These are phyloP conservation scores for Rutstroemia sp. DNA, from an alignment of 2,329 filamentous ascomycete genomes.

Conservation along the genomic window DNA sequence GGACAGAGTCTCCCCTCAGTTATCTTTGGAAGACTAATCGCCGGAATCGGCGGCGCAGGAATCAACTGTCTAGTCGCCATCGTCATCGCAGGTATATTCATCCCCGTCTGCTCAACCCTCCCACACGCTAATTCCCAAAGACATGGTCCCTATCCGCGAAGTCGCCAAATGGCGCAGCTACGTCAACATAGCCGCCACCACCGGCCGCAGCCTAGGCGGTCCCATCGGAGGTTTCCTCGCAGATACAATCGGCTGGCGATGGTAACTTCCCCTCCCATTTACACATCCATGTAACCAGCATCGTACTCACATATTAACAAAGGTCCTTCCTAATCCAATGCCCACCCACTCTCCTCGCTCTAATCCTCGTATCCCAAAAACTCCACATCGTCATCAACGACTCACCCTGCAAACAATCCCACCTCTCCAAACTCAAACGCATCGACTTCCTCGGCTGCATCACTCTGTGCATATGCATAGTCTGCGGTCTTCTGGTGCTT, in stretches of 20 bases:
- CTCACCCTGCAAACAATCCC: slow-evolving; percentile 5
- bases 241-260: slow-evolving; percentile 69
- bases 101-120: background rate
- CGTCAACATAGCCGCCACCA: slow-evolving; percentile 64
- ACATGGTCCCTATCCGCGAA: slow-evolving; percentile 44
- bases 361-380: slow-evolving; percentile 32
- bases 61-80: slow-evolving; percentile 43
- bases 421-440: slow-evolving; percentile 26
- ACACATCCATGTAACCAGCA: too few relatives aligned
- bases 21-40: slow-evolving; percentile 43
- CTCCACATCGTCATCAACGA: slow-evolving; percentile 9
- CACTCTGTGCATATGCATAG: slow-evolving; percentile 37
- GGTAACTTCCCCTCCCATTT: slow-evolving; percentile 35
- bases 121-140: slow-evolving; percentile 23
- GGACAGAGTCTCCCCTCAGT: slow-evolving; percentile 41
- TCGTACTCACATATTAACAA: background rate
- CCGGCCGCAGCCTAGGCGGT: slow-evolving; percentile 59
- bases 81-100: slow-evolving; percentile 39
- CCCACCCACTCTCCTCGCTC: slow-evolving; percentile 45
- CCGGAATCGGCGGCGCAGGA: slow-evolving; percentile 43
- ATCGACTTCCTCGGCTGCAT: slow-evolving; percentile 53
- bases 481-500: slow-evolving; percentile 38
- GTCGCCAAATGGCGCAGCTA: slow-evolving; percentile 46
- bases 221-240: slow-evolving; percentile 65
- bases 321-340: slow-evolving; percentile 50